A percentile compares a stretch with the other conserved stretches of the same genome.
phyloP scores from a whole-genome alignment of 805 yeast genomes.

The Candida sanyiensis region DNA sequence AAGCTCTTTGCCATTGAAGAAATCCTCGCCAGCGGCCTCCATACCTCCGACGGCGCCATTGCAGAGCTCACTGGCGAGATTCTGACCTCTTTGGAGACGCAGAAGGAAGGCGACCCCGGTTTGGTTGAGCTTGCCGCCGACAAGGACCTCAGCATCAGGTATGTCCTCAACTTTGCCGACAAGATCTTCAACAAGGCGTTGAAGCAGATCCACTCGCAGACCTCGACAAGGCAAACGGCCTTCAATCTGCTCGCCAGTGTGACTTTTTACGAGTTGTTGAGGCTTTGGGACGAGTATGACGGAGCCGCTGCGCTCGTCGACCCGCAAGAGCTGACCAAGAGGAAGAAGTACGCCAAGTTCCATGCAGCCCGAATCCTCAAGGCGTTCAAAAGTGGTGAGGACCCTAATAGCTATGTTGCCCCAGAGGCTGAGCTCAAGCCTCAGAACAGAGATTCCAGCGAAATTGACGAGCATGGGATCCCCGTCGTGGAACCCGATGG shows the following conservation, averaged over 20 bases:
- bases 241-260: constrained; percentile 48
- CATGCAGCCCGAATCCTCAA: constrained; percentile 55
- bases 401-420: constrained; percentile 51
- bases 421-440: constrained; percentile 23
- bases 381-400: constrained; percentile 41
- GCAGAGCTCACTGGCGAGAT: constrained; percentile 56
- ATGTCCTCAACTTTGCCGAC: constrained; percentile 52
- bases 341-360: constrained; percentile 56
- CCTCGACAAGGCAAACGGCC: constrained; percentile 41
- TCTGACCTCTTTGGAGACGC: constrained; percentile 64
- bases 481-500: constrained; percentile 9
- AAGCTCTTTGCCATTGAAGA: constrained; percentile 65
- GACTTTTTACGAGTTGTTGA: constrained; percentile 46
- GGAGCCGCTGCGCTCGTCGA: constrained; percentile 12
- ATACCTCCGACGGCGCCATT: constrained; percentile 46
- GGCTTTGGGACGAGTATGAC: constrained; percentile 33
- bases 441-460: constrained; percentile 3
- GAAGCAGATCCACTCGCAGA: constrained; percentile 39
- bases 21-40: constrained; percentile 56
- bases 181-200: constrained; percentile 51
- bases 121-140: constrained; percentile 49
- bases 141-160: constrained; percentile 50
- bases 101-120: constrained; percentile 36
- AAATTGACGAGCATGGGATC: constrained; percentile 4
- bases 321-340: constrained; percentile 31